Evolutionary conservation across 441 rosid genomes (phyloP), one percentile per base, ranked within the genome.

Genomic region (Francoa sonchifolia): DNA sequence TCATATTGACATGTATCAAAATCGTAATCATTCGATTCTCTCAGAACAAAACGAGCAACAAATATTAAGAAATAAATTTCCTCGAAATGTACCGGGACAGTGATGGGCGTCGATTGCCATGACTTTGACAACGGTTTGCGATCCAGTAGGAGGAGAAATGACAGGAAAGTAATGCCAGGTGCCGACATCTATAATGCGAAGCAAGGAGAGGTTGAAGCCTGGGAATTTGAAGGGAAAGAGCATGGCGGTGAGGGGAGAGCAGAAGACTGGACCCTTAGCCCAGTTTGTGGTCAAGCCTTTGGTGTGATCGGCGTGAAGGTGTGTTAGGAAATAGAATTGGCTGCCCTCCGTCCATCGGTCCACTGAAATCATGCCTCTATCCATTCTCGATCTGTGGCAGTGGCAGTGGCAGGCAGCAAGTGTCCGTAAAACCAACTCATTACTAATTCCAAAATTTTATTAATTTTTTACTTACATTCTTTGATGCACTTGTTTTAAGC

Each of bases 261-360:
- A 86, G 76, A 58, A 86, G 67, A 86, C 70, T 17, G 72, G 81
- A 19, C 72, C 85, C 4, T 47, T 33, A 5, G 61, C 44, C 90
- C 94, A 86, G 8, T 42, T 17, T 30, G 72, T 45, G 62, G 70
- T 44, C 41, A 79, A 73, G 58, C 94, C 94, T 1, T 52, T 64
- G 10, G 83, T 77, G 63, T 76, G 87, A 21, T 82, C 96, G 15
- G 82, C 48, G 73, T 82, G 87, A 32, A 82, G 63, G 62, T 82
- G 90, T 7, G 87, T 82, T 37, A 79, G 53, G 69, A 86, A 82
- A 68, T 86, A 86, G 0, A 64, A 74, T 20, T 77, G 82, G 63
- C 94, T 82, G 4, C 73, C 76, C 5, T 40, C 71, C 23, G 58
- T 52, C 87, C 86, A 86, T 44, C 74, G 72, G 43, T 86, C 90